Base-by-base conservation (phyloP, 495 filamentous ascomycete genomes). In the Lasiosphaeria hispida region DNA sequence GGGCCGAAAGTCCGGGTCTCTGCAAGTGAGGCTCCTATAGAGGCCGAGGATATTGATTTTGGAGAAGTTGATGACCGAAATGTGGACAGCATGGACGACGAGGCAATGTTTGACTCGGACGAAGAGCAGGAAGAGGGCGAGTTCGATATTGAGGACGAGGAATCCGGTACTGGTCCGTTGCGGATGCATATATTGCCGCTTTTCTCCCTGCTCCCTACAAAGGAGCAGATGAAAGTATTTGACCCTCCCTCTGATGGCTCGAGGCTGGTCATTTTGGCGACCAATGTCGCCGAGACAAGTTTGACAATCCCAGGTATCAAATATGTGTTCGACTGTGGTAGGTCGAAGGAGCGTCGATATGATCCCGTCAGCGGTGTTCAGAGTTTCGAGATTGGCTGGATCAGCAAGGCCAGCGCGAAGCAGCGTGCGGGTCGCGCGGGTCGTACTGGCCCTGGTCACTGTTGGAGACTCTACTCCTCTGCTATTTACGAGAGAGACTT, bases 271-370 rank as follows among this genome's bases (percentile, higher is more conserved):
- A 88, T 99, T 14, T 74, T 99, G 17, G 92, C 95, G 0, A 99
- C 95, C 17, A 99, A 99, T 69, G 90, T 99, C 18, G 95, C 95
- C 0, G 95, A 99, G 70, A 99, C 95, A 3, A 91, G 87, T 80
- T 77, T 99, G 55, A 99, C 95, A 0, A 99, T 99, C 42, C 95
- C 95, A 3, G 91, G 91, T 14, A 93, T 96, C 57, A 83, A 89
- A 53, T 99, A 97, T 66, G 95, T 99, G 13, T 96, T 99, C 60
- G 95, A 99, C 71, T 73, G 87, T 64, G 95, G 95, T 34, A 81
- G 95, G 40, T 84, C 88, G 2, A 99, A 99, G 70, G 92, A 96
- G 68, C 88, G 92, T 55, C 88, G 85, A 48, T 97, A 91, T 65
- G 87, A 97, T 63, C 76, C 82, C 11, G 73, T 80, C 17, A 97